Evolutionary conservation across 805 yeast species (phyloP), one percentile per base, ranked within the genome.

Genomic region (Candida namnaoensis): DNA sequence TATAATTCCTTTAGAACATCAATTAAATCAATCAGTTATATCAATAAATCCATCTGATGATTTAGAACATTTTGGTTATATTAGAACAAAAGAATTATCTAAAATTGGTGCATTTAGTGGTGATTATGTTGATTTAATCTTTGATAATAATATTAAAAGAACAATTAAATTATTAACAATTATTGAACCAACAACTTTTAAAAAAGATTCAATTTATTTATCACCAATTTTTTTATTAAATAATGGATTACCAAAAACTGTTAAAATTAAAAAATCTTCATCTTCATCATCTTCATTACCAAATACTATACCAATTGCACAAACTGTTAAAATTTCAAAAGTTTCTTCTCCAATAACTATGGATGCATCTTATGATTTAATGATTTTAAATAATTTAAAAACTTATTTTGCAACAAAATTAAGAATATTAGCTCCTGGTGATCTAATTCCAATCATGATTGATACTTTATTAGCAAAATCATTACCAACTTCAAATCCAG

Each of bases 401-500:
- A 51, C 71, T 0, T 72, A 76, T 44, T 84, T 91, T 52, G 82
- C 82, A 47, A 54, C 64, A 1, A 64, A 67, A 25, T 60, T 69
- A 27, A 72, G 95, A 43, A 66, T 87, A 3, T 76, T 90, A 1
- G 65, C 67, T 14, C 57, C 67, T n/a, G 79, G 76, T 32, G 96
- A 88, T 53, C 54, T 80, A 34, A 72, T 93, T 38, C 90, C 96
- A 0, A 77, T 93, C 3, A 73, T 85, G 0, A 72, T 91, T 35
- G 96, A 91, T 56, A 69, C 87, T 0, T 54, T 75, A 3, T 56
- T 84, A 24, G 80, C 95, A 0, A 70, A 70, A 46, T 69, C 86
- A 2, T 53, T 82, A n/a, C 48, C 54, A n/a, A 44, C n/a, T n/a
- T n/a, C 34, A 3, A 37, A 48, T 15, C 32, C 60, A 43, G 11